Evolutionary conservation across 2,329 filamentous ascomycete species (phyloP), one percentile per base, ranked within the genome.

Genomic region (Alternaria sp.): DNA sequence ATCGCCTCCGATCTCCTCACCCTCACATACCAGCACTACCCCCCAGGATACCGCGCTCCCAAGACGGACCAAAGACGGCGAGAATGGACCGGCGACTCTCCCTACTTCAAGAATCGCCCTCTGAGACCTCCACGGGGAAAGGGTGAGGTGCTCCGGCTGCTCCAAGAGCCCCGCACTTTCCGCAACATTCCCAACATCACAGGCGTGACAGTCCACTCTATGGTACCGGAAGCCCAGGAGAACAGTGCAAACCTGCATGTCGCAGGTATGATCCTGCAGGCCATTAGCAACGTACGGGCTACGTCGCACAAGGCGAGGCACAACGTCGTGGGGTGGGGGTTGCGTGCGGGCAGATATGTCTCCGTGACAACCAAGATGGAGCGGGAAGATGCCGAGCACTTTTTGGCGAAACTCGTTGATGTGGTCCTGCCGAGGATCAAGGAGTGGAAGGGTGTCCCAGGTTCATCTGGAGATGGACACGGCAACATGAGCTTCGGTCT

Each of bases 401-500:
- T 99, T 77, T 75, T 99, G 42, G 90, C 94, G 72, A 97, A 97
- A 81, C 83, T 93, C 67, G 84, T 98, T 54, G 92, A 96, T 75
- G 83, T 98, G 8, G 93, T 99, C 5, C 84, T 98, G 75, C 95
- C 95, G 37, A 91, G 89, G 73, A 96, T 99, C 79, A 99, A 98
- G 83, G 95, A 99, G 69, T 99, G 92, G 90, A 87, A 86, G 55
- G 95, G 95, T 59, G 82, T 91, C n/a, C 85, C 86, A 68, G 88
- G 87, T 48, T 86, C 82, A 41, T 91, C 91, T 37, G 95, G 95
- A 72, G 95, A 99, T 77, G 88, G 88, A 72, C 89, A 90, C 61
- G 95, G 95, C 36, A 97, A 98, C 77, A 84, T 99, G 67, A 85
- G 84, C 9, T 94, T 93, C 77, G 95, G 95, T 67, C 83, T 99